phyloP scores from a whole-genome alignment of 2,329 filamentous ascomycete genomes.

The Pseudogymnoascus sp. region DNA sequence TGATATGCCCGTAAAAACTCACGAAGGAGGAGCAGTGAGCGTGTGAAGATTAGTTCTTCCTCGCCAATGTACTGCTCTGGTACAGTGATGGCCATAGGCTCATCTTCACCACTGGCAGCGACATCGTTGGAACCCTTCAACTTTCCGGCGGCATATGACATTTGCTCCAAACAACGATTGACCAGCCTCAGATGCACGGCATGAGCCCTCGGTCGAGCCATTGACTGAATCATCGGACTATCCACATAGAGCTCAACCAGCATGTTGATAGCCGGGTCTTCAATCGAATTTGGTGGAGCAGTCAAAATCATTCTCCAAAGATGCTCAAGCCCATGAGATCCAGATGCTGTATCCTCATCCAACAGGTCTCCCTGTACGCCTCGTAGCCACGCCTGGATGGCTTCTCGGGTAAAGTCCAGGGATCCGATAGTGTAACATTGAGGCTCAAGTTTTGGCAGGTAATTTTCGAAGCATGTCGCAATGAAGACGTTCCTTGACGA shows the following conservation, averaged over 20 bases:
- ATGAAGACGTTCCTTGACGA: conserved; percentile 48
- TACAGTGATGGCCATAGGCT: conserved; percentile 43
- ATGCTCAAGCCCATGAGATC: conserved; percentile 53
- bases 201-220: conserved; percentile 42
- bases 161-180: conserved; percentile 61
- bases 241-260: conserved; percentile 68
- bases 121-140: conserved; percentile 42
- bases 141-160: conserved; percentile 52
- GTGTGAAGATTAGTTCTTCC: conserved; percentile 55
- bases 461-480: conserved; percentile 42
- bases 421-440: conserved; percentile 51
- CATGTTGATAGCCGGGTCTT: conserved; percentile 56
- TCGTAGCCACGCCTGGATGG: conserved; percentile 39
- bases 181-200: conserved; percentile 62
- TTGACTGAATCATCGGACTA: conserved; percentile 40
- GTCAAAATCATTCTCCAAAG: conserved; percentile 78
- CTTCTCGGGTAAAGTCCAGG: conserved; percentile 52
- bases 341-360: conserved; percentile 42
- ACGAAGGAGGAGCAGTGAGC: conserved; percentile 59
- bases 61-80: conserved; percentile 40
- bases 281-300: conserved; percentile 55
- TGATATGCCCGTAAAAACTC: conserved; percentile 60
- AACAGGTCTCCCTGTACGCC: conserved; percentile 37
- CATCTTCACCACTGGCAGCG: conserved; percentile 37
- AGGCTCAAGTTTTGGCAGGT: conserved; percentile 49